A percentile compares a stretch with the other conserved stretches of the same genome.
These are phyloP conservation scores for Exophiala alcalophila DNA, from an alignment of 2,329 filamentous ascomycete species.

Conservation along the genomic window DNA sequence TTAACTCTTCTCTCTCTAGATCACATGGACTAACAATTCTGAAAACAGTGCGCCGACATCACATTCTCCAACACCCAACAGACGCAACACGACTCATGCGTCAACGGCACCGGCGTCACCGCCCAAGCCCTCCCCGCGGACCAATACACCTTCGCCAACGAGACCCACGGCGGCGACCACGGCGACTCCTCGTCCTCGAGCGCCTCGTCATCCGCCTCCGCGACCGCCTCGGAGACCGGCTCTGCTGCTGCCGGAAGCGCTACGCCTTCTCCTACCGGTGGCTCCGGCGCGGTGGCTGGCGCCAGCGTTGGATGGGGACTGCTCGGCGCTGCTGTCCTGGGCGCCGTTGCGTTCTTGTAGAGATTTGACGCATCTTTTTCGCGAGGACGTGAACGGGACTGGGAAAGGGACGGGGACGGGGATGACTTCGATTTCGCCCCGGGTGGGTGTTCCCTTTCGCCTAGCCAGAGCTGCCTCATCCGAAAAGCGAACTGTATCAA, in stretches of 20 bases:
- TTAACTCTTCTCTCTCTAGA: background rate
- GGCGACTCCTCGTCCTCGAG: conserved; percentile 7
- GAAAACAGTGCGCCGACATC: conserved; percentile 18
- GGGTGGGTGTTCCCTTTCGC: no score
- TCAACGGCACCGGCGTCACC: conserved; percentile 58
- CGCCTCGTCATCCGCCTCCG: background rate
- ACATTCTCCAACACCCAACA: conserved; percentile 11
- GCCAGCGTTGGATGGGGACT: conserved; percentile 39
- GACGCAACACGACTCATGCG: conserved; percentile 51
- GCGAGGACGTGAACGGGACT: no score
- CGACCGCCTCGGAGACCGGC: conserved; percentile 34
- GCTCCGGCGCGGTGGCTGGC: conserved; percentile 7
- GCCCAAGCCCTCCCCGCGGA: conserved; percentile 48
- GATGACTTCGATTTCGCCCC: no score
- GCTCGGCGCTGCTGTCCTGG: conserved; percentile 37
- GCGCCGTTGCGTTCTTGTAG: conserved; percentile 36
- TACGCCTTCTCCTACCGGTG: conserved; percentile 4
- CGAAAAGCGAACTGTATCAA: no score
- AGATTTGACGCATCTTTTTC: no score
- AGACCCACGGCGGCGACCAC: conserved; percentile 17
- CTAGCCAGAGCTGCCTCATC: no score
- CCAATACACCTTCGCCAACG: conserved; percentile 38
- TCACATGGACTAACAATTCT: background rate
- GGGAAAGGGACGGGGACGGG: no score
- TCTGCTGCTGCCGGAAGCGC: conserved; percentile 32